phyloP scores from a whole-genome alignment of 1,284 basidiomycete species.

The Austroboletus olivaceoglutinosus region DNA sequence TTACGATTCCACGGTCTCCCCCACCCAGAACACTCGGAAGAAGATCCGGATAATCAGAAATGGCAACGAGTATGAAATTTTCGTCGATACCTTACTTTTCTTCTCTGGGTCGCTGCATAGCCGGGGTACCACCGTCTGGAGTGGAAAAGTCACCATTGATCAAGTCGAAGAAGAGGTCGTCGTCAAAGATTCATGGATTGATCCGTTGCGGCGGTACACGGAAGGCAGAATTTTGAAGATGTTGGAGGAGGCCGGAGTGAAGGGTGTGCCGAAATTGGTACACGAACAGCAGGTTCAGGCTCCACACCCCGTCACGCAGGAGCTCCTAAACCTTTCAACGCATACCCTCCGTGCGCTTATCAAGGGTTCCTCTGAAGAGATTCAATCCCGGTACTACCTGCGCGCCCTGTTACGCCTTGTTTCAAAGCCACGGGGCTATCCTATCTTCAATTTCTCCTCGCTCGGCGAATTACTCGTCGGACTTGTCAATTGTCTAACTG shows the following conservation, averaged over 20 bases:
- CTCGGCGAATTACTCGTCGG: neutral
- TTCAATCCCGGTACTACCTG: neutral
- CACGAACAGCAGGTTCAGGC: slow-evolving; percentile 10
- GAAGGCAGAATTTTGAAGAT: slow-evolving; percentile 6
- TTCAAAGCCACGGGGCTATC: neutral
- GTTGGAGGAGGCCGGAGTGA: neutral
- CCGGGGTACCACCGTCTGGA: slow-evolving; percentile 1
- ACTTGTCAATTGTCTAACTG: slow-evolving; percentile 1
- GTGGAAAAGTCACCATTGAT: neutral
- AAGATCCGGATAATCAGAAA: neutral
- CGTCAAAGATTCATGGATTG: slow-evolving; percentile 3
- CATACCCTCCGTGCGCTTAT: slow-evolving; percentile 1
- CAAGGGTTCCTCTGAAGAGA: rapidly evolving
- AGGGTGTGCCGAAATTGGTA: neutral
- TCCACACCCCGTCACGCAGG: neutral
- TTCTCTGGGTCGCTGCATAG: neutral
- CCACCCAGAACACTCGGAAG: neutral
- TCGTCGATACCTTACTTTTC: neutral
- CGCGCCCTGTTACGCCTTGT: neutral
- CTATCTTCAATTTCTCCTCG: slow-evolving; percentile 1
- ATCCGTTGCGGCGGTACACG: neutral
- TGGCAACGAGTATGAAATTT: neutral
- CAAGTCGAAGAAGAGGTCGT: neutral
- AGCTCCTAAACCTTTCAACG: neutral
- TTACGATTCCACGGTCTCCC: neutral